Evolutionary conservation across 1,139 yeast species (phyloP), one percentile per base, ranked within the genome.

Genomic region (Saccharomyces hybrid): DNA sequence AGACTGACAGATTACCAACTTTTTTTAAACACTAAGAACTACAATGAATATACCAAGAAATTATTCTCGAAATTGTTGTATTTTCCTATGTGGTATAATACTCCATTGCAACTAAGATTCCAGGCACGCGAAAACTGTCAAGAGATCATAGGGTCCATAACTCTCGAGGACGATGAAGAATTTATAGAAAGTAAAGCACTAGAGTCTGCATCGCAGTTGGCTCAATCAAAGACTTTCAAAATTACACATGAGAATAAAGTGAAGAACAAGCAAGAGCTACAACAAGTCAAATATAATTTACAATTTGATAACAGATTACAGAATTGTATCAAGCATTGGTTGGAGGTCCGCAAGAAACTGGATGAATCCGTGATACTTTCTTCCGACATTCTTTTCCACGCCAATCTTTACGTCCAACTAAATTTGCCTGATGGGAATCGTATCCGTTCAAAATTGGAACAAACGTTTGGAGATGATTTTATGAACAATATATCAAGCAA

Each of bases 11-110:
- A 78, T 55, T 88, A 85, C 68, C 81, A 83, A 55, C 70, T 84
- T 47, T 88, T 79, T 64, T 72, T 85, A 51, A 79, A 83, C 59
- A 75, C 78, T 32, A 73, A 72, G 32, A 88, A 88, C 69, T 88
- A 86, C 68, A 90, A 83, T 60, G 66, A 74, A 14, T 81, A 78
- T 56, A 81, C 91, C 1, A 75, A 95, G 54, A 83, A 84, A 49
- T 68, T 80, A 28, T 84, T 86, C 65, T 74, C 80, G 41, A 62
- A 72, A 3, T 76, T 82, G 58, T 73, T 88, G 38, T 88, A 93
- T 2, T 88, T 88, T 71, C 96, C 96, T 4, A 82, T 88, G 84
- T 91, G 88, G 80, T 88, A 88, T 69, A 83, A 83, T 58, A 83
- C 87, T 47, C 90, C 96, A 0, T 65, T 85, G 55, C 74, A 75